Conservation (phyloP, 106 monocot genomes). For the Alisma plantagoaquatica region DNA sequence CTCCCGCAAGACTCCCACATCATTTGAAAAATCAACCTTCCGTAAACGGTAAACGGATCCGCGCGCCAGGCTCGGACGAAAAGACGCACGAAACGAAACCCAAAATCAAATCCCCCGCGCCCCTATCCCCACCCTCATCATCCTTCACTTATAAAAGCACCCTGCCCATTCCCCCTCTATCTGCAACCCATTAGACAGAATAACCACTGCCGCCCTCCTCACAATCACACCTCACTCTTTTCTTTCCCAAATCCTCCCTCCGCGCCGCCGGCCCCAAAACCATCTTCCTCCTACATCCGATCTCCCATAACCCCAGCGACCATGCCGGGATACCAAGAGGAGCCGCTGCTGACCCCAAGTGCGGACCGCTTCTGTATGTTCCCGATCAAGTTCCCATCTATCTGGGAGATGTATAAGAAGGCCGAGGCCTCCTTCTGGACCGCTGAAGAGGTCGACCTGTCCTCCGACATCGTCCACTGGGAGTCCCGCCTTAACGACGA, state of each 20-base stretch:
- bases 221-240: not conserved
- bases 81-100: too few species aligned
- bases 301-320: not conserved
- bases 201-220: too few species aligned
- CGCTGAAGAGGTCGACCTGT: slow-evolving; percentile 88
- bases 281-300: not conserved
- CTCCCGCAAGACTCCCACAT: too few species aligned
- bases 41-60: too few species aligned
- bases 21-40: too few species aligned
- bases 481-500: slow-evolving; percentile 31
- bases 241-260: not conserved
- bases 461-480: slow-evolving; percentile 57
- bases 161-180: not conserved
- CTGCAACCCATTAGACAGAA: too few species aligned
- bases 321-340: slow-evolving; percentile 25
- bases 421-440: slow-evolving; percentile 95
- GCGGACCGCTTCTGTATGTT: slow-evolving; percentile 92
- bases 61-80: too few species aligned
- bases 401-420: slow-evolving; percentile 97
- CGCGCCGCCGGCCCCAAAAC: not conserved
- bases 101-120: too few species aligned
- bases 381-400: slow-evolving; percentile 56
- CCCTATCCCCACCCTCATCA: too few species aligned
- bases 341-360: slow-evolving; percentile 49
- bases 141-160: too few species aligned